Base-by-base conservation (phyloP, 257 asterid species). In the Solanum tarijense region DNA sequence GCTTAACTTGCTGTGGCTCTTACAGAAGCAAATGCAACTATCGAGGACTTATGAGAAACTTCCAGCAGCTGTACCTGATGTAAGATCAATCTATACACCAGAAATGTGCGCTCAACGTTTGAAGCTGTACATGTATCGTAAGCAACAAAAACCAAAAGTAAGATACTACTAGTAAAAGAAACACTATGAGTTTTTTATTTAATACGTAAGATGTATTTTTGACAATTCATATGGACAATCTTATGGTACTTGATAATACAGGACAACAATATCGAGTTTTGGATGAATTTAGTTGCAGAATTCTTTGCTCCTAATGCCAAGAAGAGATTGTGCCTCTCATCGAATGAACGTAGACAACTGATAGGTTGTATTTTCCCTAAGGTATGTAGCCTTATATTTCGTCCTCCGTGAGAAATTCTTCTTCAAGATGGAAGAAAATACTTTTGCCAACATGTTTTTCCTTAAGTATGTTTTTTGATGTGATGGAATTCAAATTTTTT, bases 241-340 rank as follows among this genome's bases (percentile, higher is more conserved):
- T 43, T 43, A 79, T 43, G 84, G 38, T 79, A 41, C 62, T 46
- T 79, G 66, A 27, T 13, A 41, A 79, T 85, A 32, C 89, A 91
- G 93, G 89, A 88, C 86, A 91, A 89, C 31, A 85, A 89, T 75
- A 84, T 91, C 21, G 85, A 84, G 58, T 91, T 87, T 75, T 91
- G 93, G 93, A 72, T 85, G 78, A 89, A 83, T 39, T 79, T 90
- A 23, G 85, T 88, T 23, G 86, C 89, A 1, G 90, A 91, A 72
- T 91, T 82, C 55, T 91, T 89, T 86, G 91, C 90, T 34, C 90
- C 90, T 23, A 35, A 84, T 89, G 90, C 90, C 18, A 90, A 72
- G 88, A 89, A 75, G 74, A 89, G 90, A 41, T 76, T 84, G 87
- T 91, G 93, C 48, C 52, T 89, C 34, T 89, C 93, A 9, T 35